Base-by-base conservation (phyloP, 2,329 filamentous ascomycete genomes). In the Fusarium albidum region DNA sequence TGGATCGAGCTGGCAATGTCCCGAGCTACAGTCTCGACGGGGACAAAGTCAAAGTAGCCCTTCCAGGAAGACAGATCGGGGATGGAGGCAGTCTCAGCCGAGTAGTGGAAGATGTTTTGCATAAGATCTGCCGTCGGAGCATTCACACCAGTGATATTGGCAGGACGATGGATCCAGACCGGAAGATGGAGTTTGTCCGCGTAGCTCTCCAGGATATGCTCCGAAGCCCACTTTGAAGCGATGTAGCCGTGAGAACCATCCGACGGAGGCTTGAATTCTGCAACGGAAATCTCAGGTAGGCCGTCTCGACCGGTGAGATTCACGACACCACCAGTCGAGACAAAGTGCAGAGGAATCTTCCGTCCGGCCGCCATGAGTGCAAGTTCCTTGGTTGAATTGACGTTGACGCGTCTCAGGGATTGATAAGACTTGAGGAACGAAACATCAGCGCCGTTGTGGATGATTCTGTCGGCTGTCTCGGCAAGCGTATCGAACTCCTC, bases 381-480 rank as follows among this genome's bases (percentile, higher is more conserved):
- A 3, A 77, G 55, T 11, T 68, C 62, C n/a, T 60, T 55, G 1
- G 69, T 72, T 0, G 72, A 66, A 0, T 25, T n/a, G 1, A 75
- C 44, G 46, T 77, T 77, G 8, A 63, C 17, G 0, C n/a, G 18
- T 6, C 60, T 44, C 0, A 77, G 52, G 1, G 60, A 51, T 1
- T 49, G 29, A 56, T 75, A 77, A 5, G 49, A 52, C 48, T 76
- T 70, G 48, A 65, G 52, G 61, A 64, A 73, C 8, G 58, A 71
- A 10, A 64, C 63, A 37, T 73, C 69, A 9, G 75, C 76, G 7
- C 75, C 77, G 28, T 69, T 71, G 61, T 81, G 85, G 21, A 89
- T 79, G 42, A 88, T 78, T 5, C 79, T 59, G 59, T 79, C 72
- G 1, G 68, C 72, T 5, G 63, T 37, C 3, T 33, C 28, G 11